Evolutionary conservation across 495 filamentous ascomycete species (phyloP).

Genomic region (Penicillium cosmopolitanum): DNA sequence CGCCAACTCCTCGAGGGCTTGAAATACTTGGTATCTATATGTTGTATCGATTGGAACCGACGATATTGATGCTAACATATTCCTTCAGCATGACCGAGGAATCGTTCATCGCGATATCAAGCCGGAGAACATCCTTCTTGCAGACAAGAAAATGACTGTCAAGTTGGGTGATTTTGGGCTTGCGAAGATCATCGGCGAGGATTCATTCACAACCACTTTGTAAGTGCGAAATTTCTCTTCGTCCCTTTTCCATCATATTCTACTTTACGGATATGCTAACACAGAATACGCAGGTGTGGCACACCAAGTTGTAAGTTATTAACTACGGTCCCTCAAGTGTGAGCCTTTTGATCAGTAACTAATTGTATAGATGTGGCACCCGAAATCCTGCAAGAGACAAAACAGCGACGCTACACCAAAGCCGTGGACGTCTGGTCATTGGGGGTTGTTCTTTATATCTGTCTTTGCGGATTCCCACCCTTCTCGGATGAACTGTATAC

Average conservation of each 20-base stretch:
- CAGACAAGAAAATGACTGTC: slow-evolving; percentile 79
- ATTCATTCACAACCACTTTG: slow-evolving; percentile 96
- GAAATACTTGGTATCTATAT: slow-evolving; percentile 77
- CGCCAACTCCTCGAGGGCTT: slow-evolving; percentile 89
- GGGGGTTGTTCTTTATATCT: slow-evolving; percentile 98
- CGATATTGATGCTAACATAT: background rate
- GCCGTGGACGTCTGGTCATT: slow-evolving; percentile 98
- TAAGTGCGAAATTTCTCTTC: slow-evolving; percentile 39
- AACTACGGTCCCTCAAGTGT: background rate
- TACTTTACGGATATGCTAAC: slow-evolving; percentile 13
- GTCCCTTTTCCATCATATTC: background rate
- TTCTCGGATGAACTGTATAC: slow-evolving; percentile 93
- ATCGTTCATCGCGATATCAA: slow-evolving; percentile 99
- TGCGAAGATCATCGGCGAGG: slow-evolving; percentile 97
- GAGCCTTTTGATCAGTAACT: slow-evolving; percentile 13
- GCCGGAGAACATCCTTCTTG: slow-evolving; percentile 94
- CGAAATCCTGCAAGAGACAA: slow-evolving; percentile 82
- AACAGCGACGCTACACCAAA: slow-evolving; percentile 84
- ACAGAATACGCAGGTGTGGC: slow-evolving; percentile 63
- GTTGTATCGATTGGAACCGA: background rate
- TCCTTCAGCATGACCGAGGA: slow-evolving; percentile 83
- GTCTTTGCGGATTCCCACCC: slow-evolving; percentile 95
- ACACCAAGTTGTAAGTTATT: slow-evolving; percentile 78
- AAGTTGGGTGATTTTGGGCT: slow-evolving; percentile 98
- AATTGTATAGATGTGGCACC: slow-evolving; percentile 80